Base-by-base conservation (phyloP, 257 asterid genomes). In the Salvia splendens region DNA sequence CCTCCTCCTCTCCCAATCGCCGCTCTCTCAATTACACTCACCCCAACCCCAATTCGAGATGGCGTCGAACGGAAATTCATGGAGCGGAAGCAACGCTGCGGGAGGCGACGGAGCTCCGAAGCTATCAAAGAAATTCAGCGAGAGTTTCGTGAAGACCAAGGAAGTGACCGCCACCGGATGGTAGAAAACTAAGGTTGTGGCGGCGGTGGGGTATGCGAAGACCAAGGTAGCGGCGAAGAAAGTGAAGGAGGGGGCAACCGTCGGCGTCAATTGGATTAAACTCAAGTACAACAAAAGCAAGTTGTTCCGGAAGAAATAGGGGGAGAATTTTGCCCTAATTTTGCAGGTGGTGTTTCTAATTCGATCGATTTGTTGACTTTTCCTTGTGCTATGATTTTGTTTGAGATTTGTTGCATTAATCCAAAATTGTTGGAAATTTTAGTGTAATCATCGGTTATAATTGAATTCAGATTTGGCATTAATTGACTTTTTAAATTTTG, bases 231-330 rank as follows among this genome's bases (percentile, higher is more conserved):
- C 71, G 52, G 61, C 71, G 51, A 65, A 65, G 71, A 65, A 65
- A 6, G 71, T 65, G 4, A 84, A 80, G 74, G 87, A 82, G 1
- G 87, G 64, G 7, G 73, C 73, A 2, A 40, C 69, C 36, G 79
- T 68, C 67, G 71, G 95, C 43, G 81, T 83, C 40, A 78, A 78
- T 65, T 85, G 92, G 95, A 54, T 87, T 8, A 81, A 81, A 32
- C 67, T 76, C 74, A 78, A 73, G 64, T 81, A 68, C 77, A 77
- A 77, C 71, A 73, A 77, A 49, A 72, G 68, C 52, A 87, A 85
- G 74, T 74, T 81, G 38, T 75, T 75, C 63, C 82, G 72, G 76
- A 88, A 88, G 82, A 86, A 86, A 71, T 82, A 72, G 62, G 61
- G 0, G 62, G 1, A 38, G 12, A 16, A 36, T 35, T 36, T 65